Evolutionary conservation across 768 basidiomycete species (phyloP).

Genomic region (Asterophora parasitica): DNA sequence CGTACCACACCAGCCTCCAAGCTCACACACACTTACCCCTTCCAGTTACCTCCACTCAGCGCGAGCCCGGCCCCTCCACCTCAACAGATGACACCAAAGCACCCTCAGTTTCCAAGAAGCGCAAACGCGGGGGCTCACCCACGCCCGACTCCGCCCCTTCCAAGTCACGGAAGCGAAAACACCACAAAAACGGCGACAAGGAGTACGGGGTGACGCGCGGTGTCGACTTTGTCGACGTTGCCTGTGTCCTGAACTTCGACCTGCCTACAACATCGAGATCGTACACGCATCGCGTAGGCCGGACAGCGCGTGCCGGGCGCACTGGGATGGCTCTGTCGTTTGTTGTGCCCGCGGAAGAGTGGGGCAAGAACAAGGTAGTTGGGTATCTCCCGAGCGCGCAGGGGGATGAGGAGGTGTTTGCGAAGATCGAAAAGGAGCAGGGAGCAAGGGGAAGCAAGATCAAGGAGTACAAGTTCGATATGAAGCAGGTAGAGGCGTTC

Average conservation of each 20-base stretch:
- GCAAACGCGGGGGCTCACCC: slow-evolving; percentile 45
- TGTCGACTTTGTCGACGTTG: slow-evolving; percentile 94
- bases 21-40: neutral
- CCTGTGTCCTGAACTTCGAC: slow-evolving; percentile 98
- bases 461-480: slow-evolving; percentile 91
- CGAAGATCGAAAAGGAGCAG: slow-evolving; percentile 73
- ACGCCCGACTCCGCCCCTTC: slow-evolving; percentile 26
- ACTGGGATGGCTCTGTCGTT: slow-evolving; percentile 91
- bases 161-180: slow-evolving; percentile 50
- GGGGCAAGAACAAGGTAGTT: slow-evolving; percentile 73
- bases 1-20: neutral
- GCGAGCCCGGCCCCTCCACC: slow-evolving; percentile 27
- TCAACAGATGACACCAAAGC: slow-evolving; percentile 18
- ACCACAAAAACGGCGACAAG: slow-evolving; percentile 48
- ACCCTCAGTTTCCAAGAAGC: slow-evolving; percentile 38
- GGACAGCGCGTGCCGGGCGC: slow-evolving; percentile 93
- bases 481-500: slow-evolving; percentile 96
- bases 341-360: slow-evolving; percentile 64
- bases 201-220: slow-evolving; percentile 96
- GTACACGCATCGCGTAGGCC: slow-evolving; percentile 94
- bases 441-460: slow-evolving; percentile 53
- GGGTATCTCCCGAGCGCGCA: slow-evolving; percentile 64
- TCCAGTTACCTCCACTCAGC: slow-evolving; percentile 54
- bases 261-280: slow-evolving; percentile 82
- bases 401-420: slow-evolving; percentile 73